Evolutionary conservation across 768 basidiomycete genomes (phyloP).

Genomic region (Amanita pallidorosea): DNA sequence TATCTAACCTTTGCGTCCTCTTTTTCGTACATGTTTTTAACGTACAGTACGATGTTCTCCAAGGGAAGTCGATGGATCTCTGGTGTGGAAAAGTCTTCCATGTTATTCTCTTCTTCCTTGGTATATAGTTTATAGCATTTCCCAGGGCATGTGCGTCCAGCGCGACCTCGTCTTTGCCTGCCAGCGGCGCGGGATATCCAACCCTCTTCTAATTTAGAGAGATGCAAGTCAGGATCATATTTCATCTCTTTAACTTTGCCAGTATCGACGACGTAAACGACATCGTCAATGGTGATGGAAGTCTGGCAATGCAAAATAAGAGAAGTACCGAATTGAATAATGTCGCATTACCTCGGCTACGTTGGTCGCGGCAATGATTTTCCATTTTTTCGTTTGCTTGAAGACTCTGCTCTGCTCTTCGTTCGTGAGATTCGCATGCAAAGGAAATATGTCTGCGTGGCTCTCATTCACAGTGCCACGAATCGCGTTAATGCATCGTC

Average conservation of each 20-base stretch:
- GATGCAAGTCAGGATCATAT: conserved; percentile 56
- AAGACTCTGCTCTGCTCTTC: conserved; percentile 81
- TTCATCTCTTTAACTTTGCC: conserved; percentile 83
- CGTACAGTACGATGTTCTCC: conserved; percentile 70
- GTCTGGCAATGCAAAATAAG: conserved; percentile 37
- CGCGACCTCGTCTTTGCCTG: conserved; percentile 78
- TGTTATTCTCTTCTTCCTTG: conserved; percentile 51
- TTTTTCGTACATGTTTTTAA: conserved; percentile 69
- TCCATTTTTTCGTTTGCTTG: conserved; percentile 50
- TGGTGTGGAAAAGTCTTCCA: conserved; percentile 68
- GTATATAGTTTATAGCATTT: conserved; percentile 87
- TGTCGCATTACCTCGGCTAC: conserved; percentile 62
- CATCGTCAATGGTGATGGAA: conserved; percentile 85
- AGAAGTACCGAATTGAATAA: not conserved
- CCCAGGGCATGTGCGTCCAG: conserved; percentile 77
- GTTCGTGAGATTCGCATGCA: conserved; percentile 83
- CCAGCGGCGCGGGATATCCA: conserved; percentile 76
- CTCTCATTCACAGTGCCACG: conserved; percentile 21
- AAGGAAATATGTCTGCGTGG: conserved; percentile 51
- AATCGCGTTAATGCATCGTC: conserved; percentile 60
- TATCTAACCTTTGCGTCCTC: conserved; percentile 62
- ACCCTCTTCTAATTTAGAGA: conserved; percentile 69
- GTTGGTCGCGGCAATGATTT: conserved; percentile 84
- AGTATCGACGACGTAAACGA: conserved; percentile 75
- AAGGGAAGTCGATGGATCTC: conserved; percentile 85